Evolutionary conservation across 2,329 filamentous ascomycete genomes (phyloP).

Genomic region (Colletotrichum sp.): DNA sequence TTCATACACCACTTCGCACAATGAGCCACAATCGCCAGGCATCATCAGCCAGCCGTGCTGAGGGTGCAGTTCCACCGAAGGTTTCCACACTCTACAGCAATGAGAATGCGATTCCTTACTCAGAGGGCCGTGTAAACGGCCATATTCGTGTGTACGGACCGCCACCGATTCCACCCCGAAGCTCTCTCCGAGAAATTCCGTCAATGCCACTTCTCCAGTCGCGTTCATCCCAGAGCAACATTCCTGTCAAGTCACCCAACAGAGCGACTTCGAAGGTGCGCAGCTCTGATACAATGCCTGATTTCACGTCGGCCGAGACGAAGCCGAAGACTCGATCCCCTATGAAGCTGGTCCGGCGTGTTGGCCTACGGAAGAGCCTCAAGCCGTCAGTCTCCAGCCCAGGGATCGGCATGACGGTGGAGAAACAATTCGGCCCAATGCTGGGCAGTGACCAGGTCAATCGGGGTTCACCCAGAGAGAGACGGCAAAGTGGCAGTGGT

Average conservation of each 20-base stretch:
- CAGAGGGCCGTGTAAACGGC: neutral
- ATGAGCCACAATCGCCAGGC: constrained; percentile 2
- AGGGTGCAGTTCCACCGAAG: neutral
- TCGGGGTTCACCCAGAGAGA: neutral
- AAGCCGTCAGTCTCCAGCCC: constrained; percentile 7
- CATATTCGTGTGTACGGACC: neutral
- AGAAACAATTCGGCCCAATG: neutral
- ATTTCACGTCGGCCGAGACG: neutral
- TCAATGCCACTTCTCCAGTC: constrained; percentile 7
- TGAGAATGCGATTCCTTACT: constrained; percentile 1
- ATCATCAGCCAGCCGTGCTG: constrained; percentile 3
- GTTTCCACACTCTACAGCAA: neutral
- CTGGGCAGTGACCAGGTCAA: neutral
- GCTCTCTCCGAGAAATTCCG: neutral
- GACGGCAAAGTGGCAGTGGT: neutral
- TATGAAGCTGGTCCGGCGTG: constrained; percentile 3
- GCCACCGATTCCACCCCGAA: constrained; percentile 10
- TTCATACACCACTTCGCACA: neutral
- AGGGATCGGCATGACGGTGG: neutral
- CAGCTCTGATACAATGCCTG: neutral
- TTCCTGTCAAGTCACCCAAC: neutral
- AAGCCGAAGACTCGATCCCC: constrained; percentile 2
- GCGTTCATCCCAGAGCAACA: neutral
- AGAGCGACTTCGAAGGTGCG: neutral
- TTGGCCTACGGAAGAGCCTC: neutral